phyloP scores from a whole-genome alignment of 2,329 filamentous ascomycete genomes.

The Cladophialophora carrionii region DNA sequence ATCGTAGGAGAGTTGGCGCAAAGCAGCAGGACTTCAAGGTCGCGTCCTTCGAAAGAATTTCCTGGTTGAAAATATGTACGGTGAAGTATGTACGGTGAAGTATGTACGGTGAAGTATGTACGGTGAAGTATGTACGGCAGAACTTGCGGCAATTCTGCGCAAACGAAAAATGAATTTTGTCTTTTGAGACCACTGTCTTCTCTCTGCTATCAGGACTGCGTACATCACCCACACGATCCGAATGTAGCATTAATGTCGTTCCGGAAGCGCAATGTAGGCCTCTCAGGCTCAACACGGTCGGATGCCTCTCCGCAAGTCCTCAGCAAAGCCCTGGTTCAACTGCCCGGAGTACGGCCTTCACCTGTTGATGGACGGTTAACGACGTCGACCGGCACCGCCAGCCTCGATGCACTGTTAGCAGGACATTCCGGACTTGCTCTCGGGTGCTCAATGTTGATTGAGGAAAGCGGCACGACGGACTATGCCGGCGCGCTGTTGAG shows the following conservation, averaged over 20 bases:
- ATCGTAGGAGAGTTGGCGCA: neutral
- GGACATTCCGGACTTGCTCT: slow-evolving; percentile 84
- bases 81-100: neutral
- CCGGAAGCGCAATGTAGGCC: slow-evolving; percentile 66
- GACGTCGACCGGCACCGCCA: slow-evolving; percentile 87
- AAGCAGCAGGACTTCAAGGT: neutral
- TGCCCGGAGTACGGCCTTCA: slow-evolving; percentile 73
- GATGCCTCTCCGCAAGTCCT: slow-evolving; percentile 35
- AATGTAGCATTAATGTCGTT: slow-evolving; percentile 60
- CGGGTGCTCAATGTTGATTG: slow-evolving; percentile 77
- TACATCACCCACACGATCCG: neutral
- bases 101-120: neutral
- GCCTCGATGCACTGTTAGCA: slow-evolving; percentile 80
- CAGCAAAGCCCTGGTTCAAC: slow-evolving; percentile 39
- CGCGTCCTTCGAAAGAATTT: neutral
- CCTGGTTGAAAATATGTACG: neutral
- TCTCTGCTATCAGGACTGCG: neutral
- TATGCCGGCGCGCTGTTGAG: slow-evolving; percentile 82
- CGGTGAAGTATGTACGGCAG: slow-evolving; percentile 6
- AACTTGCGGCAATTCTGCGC: slow-evolving; percentile 9
- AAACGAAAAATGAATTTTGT: neutral
- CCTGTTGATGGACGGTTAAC: slow-evolving; percentile 84
- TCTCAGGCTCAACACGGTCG: slow-evolving; percentile 51
- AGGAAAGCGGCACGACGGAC: slow-evolving; percentile 91
- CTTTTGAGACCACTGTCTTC: neutral